Percentiles rank a stretch among this genome's conserved stretches.
Conservation (phyloP, 2,329 filamentous ascomycete genomes). For the Penicillium thymicola region DNA sequence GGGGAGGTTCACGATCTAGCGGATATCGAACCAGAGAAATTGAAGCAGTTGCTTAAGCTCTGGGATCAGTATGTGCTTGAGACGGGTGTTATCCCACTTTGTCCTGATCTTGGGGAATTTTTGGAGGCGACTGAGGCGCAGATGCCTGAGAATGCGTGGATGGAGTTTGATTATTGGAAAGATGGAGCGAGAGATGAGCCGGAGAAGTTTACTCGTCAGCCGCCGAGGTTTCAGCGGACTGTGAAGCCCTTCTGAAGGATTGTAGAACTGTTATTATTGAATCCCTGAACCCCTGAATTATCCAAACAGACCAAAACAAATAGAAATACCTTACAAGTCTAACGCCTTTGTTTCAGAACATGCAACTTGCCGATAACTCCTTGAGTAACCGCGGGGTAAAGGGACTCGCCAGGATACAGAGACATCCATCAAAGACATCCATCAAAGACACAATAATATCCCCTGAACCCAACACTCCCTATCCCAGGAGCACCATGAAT, state of each 20-base stretch:
- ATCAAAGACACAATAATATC: neutral
- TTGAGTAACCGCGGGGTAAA: neutral
- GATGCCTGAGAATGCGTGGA: constrained; percentile 64
- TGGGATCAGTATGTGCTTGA: constrained; percentile 60
- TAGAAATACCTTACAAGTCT: neutral
- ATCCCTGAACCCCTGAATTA: neutral
- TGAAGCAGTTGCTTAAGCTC: constrained; percentile 50
- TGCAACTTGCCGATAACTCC: neutral
- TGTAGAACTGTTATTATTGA: neutral
- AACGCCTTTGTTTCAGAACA: neutral
- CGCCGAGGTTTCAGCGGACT: constrained; percentile 34
- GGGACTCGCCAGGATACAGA: neutral
- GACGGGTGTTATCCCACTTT: constrained; percentile 58
- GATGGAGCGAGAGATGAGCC: constrained; percentile 51
- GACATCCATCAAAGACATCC: neutral
- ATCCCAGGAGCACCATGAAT: no score
- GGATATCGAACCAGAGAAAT: constrained; percentile 41
- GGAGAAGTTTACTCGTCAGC: constrained; percentile 42
- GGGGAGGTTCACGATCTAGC: constrained; percentile 51
- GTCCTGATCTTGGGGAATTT: constrained; percentile 57
- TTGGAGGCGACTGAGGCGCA: constrained; percentile 61
- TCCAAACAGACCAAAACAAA: neutral
- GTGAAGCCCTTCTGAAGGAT: constrained; percentile 32
- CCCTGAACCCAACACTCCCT: no score
- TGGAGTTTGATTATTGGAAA: constrained; percentile 65